phyloP scores from a whole-genome alignment of 2,329 filamentous ascomycete genomes.

The Colletotrichum destructivum region DNA sequence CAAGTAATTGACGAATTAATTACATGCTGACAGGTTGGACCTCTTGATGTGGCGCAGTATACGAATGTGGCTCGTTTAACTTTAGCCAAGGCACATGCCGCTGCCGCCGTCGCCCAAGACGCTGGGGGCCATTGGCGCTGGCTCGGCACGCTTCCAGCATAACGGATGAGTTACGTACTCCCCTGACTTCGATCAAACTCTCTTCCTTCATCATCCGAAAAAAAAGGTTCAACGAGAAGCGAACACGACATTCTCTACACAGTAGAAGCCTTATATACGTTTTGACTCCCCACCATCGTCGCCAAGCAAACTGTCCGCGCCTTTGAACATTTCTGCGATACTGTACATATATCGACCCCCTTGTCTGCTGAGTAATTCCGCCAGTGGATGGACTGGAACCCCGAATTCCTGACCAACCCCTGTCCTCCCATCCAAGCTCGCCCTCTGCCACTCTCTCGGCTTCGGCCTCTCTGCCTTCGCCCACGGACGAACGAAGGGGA shows the following conservation, averaged over 20 bases:
- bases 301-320: background rate
- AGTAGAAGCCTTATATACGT: background rate
- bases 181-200: slow-evolving; percentile 23
- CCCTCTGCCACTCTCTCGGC: slow-evolving; percentile 1
- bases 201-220: slow-evolving; percentile 38
- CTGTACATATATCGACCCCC: slow-evolving; percentile 7
- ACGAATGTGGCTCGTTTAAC: slow-evolving; percentile 6
- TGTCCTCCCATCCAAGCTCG: slow-evolving; percentile 16
- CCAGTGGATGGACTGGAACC: slow-evolving; percentile 11
- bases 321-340: background rate
- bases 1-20: too few species aligned
- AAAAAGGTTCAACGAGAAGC: background rate
- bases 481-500: slow-evolving; percentile 22
- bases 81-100: slow-evolving; percentile 3
- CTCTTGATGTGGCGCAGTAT: slow-evolving; percentile 30
- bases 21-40: too few species aligned
- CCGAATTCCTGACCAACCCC: slow-evolving; percentile 25
- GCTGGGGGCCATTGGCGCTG: background rate
- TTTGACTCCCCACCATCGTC: background rate
- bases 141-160: slow-evolving; percentile 22
- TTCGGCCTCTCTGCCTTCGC: slow-evolving; percentile 13
- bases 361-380: slow-evolving; percentile 36
- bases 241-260: background rate
- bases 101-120: slow-evolving; percentile 9
- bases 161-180: slow-evolving; percentile 33